Percentiles rank a stretch among this genome's conserved stretches.
phyloP scores from a whole-genome alignment of 2,329 filamentous ascomycete species.

The Nemania diffusa region DNA sequence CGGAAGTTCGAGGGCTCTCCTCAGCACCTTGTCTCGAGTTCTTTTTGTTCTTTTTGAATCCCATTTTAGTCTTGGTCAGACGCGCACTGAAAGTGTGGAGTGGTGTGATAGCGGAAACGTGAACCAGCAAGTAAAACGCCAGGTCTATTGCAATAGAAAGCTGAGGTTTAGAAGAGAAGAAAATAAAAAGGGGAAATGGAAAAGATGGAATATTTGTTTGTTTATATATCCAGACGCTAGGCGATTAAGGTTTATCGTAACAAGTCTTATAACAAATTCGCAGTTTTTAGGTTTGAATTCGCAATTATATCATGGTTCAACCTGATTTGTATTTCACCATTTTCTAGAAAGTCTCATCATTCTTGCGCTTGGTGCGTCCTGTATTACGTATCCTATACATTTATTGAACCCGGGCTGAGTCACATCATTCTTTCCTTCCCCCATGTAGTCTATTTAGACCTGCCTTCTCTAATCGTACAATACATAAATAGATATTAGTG shows the following conservation, averaged over 20 bases:
- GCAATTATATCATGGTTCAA: conserved; percentile 14
- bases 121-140: conserved; percentile 28
- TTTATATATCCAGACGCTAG: conserved; percentile 19
- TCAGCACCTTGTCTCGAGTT: conserved; percentile 26
- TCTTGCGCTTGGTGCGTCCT: conserved; percentile 6
- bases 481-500: conserved; percentile 12
- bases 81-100: conserved; percentile 26
- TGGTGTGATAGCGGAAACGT: conserved; percentile 28
- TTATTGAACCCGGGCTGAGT: not conserved
- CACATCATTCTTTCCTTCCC: not conserved
- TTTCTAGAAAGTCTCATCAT: conserved; percentile 10
- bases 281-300: conserved; percentile 21
- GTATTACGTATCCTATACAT: not conserved
- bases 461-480: conserved; percentile 7
- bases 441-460: too few species aligned
- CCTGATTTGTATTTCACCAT: conserved; percentile 13
- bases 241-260: conserved; percentile 24
- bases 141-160: conserved; percentile 29
- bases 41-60: conserved; percentile 27
- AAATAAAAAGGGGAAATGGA: conserved; percentile 23
- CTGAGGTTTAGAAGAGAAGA: conserved; percentile 22
- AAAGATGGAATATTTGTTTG: conserved; percentile 21
- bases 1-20: conserved; percentile 24
- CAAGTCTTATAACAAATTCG: conserved; percentile 10
- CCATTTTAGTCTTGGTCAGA: conserved; percentile 32